phyloP scores from a whole-genome alignment of 1,284 basidiomycete genomes.

The Pseudozyma hubeiensis region DNA sequence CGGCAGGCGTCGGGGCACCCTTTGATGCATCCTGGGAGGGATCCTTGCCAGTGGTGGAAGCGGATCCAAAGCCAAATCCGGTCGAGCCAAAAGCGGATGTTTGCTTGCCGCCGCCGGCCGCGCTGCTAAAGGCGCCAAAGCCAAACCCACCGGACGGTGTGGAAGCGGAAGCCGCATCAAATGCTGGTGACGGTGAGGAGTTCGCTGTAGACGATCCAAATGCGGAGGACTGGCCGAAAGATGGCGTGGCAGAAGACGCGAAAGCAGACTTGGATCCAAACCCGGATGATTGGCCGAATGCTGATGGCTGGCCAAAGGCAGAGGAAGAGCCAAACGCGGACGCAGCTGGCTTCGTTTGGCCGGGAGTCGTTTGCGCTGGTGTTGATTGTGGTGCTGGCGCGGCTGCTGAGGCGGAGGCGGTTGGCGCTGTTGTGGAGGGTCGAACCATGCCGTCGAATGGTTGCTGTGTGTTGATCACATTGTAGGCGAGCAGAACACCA shows the following conservation, averaged over 20 bases:
- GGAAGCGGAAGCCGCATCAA: conserved; percentile 23
- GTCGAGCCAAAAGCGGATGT: conserved; percentile 48
- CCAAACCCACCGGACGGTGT: conserved; percentile 42
- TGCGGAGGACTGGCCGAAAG: conserved; percentile 49
- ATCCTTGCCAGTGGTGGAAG: conserved; percentile 24
- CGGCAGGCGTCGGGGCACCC: conserved; percentile 30
- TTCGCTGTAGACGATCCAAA: conserved; percentile 20
- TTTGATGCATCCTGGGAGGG: conserved; percentile 12
- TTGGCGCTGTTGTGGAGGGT: conserved; percentile 10
- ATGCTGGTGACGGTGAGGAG: conserved; percentile 26
- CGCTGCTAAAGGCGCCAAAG: conserved; percentile 47
- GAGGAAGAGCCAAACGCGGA: conserved; percentile 31
- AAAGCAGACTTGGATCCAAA: conserved; percentile 47
- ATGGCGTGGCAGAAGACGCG: conserved; percentile 43
- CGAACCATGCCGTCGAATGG: conserved; percentile 70
- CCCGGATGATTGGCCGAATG: conserved; percentile 32
- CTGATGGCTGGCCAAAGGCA: conserved; percentile 39
- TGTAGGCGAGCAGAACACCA: conserved; percentile 82
- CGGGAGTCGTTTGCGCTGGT: conserved; percentile 12
- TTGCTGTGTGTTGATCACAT: conserved; percentile 75
- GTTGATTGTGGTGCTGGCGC: conserved; percentile 10
- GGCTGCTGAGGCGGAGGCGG: conserved; percentile 8
- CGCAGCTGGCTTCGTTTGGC: conserved; percentile 12
- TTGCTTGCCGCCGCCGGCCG: conserved; percentile 23
- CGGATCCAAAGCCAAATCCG: conserved; percentile 36